Evolutionary conservation across 331 rosid genomes (phyloP).

Genomic region (Phaseolus coccineus): DNA sequence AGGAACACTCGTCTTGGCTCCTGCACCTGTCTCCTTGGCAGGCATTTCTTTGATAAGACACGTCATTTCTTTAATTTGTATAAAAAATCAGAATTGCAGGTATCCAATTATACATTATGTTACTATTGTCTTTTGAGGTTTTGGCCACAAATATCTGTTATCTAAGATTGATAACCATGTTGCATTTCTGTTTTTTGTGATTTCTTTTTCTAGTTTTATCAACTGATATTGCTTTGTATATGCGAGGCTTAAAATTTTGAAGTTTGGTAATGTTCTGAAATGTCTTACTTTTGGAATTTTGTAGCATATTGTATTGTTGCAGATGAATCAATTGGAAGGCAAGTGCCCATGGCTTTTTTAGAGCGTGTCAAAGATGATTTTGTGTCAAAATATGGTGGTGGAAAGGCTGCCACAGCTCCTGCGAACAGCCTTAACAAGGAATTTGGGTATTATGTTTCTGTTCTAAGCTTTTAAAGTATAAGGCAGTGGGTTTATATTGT

Average conservation of each 20-base stretch:
- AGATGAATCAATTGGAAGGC: constrained; percentile 88
- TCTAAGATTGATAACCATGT: constrained; percentile 16
- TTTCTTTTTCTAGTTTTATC: background rate
- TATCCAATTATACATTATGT: background rate
- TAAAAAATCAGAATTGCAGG: background rate
- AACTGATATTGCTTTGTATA: background rate
- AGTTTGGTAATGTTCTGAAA: constrained; percentile 22
- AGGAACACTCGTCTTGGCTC: too few relatives aligned
- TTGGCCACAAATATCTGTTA: background rate
- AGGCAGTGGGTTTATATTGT: constrained; percentile 15
- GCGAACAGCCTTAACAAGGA: constrained; percentile 92
- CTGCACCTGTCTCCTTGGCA: too few relatives aligned
- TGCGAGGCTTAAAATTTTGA: background rate
- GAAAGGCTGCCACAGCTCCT: constrained; percentile 87
- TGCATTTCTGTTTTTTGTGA: constrained; percentile 5
- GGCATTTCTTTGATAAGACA: too few relatives aligned
- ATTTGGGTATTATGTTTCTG: constrained; percentile 70
- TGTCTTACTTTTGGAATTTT: constrained; percentile 44
- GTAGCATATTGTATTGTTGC: constrained; percentile 94
- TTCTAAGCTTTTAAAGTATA: constrained; percentile 22
- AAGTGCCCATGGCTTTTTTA: constrained; percentile 87
- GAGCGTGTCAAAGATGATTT: constrained; percentile 95
- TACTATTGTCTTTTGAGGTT: background rate
- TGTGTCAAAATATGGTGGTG: constrained; percentile 79
- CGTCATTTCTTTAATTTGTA: background rate